phyloP scores from a whole-genome alignment of 805 yeast genomes.

The Candida vartiovaarae region DNA sequence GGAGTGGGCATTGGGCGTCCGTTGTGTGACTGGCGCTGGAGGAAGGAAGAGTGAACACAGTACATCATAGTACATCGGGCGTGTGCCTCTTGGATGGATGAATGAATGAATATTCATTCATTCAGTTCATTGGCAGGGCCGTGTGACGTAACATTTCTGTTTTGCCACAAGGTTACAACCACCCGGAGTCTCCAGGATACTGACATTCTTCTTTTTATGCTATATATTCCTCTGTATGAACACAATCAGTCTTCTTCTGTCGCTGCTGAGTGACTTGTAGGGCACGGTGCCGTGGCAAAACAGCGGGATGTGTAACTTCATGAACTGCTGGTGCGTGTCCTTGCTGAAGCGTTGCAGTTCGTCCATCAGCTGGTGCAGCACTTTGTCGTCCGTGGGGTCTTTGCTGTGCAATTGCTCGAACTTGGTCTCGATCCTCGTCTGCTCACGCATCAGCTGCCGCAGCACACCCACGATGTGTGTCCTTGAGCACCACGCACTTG shows the following conservation, averaged over 20 bases:
- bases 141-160: too few relatives aligned
- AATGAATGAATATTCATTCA: too few relatives aligned
- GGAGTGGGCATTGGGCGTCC: constrained; percentile 12
- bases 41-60: constrained; percentile 15
- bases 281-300: not conserved
- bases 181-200: constrained; percentile 26
- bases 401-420: not conserved
- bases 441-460: not conserved
- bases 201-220: constrained; percentile 8
- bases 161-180: constrained; percentile 3
- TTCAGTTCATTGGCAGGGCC: too few relatives aligned
- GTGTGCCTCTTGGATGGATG: not conserved
- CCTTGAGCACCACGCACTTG: not conserved
- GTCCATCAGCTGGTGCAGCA: not conserved
- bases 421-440: not conserved
- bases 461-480: not conserved
- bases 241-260: constrained; percentile 2
- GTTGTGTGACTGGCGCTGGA: not conserved
- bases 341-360: constrained; percentile 4
- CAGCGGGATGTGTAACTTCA: constrained; percentile 4
- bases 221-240: constrained; percentile 2
- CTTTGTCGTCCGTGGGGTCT: not conserved
- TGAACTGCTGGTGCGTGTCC: constrained; percentile 1
- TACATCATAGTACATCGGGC: constrained; percentile 27
- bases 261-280: constrained; percentile 1